Conservation (phyloP, 208 protist genomes). For the Leishmania tarentolae region DNA sequence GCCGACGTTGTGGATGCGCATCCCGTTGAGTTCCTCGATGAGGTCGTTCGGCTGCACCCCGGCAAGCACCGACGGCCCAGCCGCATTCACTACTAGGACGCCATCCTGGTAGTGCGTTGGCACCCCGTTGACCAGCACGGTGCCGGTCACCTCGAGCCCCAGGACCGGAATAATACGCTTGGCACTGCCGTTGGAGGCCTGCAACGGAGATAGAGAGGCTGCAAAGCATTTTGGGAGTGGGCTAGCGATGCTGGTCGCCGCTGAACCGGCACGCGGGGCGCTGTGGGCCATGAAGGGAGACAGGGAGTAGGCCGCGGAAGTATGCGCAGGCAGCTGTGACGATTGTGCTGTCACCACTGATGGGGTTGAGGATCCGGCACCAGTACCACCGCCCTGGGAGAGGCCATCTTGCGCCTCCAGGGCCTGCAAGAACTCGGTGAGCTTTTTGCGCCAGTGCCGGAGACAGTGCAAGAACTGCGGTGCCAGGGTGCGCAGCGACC, state of each 20-base stretch:
- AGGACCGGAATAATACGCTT: conserved; percentile 36
- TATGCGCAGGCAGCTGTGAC: not conserved
- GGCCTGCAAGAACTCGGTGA: conserved; percentile 41
- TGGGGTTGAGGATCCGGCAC: not conserved
- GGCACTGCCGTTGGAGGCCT: not conserved
- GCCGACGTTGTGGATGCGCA: conserved; percentile 32
- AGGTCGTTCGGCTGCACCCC: conserved; percentile 68
- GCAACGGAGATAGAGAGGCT: not conserved
- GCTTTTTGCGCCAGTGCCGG: conserved; percentile 60
- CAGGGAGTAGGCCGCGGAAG: not conserved
- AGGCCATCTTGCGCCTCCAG: conserved; percentile 9
- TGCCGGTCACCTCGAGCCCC: conserved; percentile 67
- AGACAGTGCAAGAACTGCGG: conserved; percentile 75
- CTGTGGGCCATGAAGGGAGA: conserved; percentile 5
- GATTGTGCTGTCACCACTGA: not conserved
- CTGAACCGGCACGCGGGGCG: not conserved
- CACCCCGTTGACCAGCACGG: conserved; percentile 57
- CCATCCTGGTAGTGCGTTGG: conserved; percentile 54
- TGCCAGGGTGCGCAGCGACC: conserved; percentile 51
- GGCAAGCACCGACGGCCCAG: conserved; percentile 51
- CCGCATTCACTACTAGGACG: conserved; percentile 67
- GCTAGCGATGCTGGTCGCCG: not conserved
- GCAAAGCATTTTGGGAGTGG: not conserved
- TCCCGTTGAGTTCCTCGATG: conserved; percentile 49
- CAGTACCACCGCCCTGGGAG: not conserved